phyloP scores from a whole-genome alignment of 164 flowering plant genomes.

The Echeveria elegans region DNA sequence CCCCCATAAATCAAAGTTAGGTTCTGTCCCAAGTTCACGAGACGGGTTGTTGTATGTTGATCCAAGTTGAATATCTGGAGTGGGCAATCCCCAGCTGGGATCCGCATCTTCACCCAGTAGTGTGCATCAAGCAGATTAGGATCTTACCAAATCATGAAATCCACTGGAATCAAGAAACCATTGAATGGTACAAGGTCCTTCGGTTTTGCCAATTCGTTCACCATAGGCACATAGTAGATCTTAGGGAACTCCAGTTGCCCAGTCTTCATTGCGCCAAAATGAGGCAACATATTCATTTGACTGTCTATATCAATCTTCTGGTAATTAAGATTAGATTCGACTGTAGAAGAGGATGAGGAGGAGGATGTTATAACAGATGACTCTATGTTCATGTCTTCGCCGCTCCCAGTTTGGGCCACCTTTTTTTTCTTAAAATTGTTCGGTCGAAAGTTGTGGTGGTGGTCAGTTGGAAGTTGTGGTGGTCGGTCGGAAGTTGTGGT shows the following conservation, averaged over 20 bases:
- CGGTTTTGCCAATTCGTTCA: neutral
- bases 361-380: conserved; percentile 13
- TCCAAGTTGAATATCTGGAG: neutral
- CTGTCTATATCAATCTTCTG: neutral
- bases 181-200: neutral
- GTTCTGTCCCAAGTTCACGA: conserved; percentile 30
- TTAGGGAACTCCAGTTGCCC: neutral
- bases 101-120: neutral
- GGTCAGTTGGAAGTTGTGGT: too few relatives aligned
- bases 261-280: neutral
- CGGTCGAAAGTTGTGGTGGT: conserved; percentile 79
- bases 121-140: neutral
- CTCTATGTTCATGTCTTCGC: neutral
- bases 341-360: conserved; percentile 17
- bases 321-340: conserved; percentile 9
- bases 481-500: too few relatives aligned
- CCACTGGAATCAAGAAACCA: neutral
- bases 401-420: conserved; percentile 2
- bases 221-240: neutral
- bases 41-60: neutral
- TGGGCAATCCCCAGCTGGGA: conserved; percentile 2
- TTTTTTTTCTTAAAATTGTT: conserved; percentile 52
- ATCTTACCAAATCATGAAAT: neutral
- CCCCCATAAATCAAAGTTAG: conserved; percentile 38
- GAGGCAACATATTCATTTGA: neutral